Base-by-base conservation (phyloP, 2,329 filamentous ascomycete genomes). In the Aphanoascus verrucosus region DNA sequence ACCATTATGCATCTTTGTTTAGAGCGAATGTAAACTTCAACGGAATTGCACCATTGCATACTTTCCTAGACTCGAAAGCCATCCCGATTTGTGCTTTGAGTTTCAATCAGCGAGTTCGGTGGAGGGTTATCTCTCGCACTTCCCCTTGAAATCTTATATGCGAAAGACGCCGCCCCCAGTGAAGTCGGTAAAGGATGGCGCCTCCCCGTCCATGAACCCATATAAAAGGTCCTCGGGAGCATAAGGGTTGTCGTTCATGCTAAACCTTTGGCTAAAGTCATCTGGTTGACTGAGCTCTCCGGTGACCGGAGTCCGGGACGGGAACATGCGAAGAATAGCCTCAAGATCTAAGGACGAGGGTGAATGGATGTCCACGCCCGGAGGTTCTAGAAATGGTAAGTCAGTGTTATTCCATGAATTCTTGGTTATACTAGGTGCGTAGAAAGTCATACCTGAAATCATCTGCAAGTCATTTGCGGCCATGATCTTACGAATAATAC, bases 401-500 rank as follows among this genome's bases (percentile, higher is more conserved):
- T 35, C 52, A 43, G 37, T 14, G 23, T 28, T 28, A 28, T 23
- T 19, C 8, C 17, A 17, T 5, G 5, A 51, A 19, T 35, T 35
- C 20, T 11, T 28, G 3, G 4, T 28, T 6, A 43, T 7, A 52
- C 44, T 51, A 20, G n/a, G 31, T 12, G 9, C 9, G 28, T 45
- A 43, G 35, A 38, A 35, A 37, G 37, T 14, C 31, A 44, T 54
- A 59, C 57, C 57, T 28, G 57, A 51, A 15, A 53, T 43, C 41
- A 58, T 41, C 50, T 58, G 50, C 11, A 59, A 38, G 3, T 56
- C 57, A 38, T 59, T 59, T 6, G 49, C 49, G 11, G 49, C 54
- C 57, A 59, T 59, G 9, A 59, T 52, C 38, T 59, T 59, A 14
- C 57, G 51, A 37, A 59, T 59, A 40, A 59, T 59, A 23, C 54